A percentile compares a stretch with the other conserved stretches of the same genome.
phyloP scores from a whole-genome alignment of 148 eudicot genomes.

The Beta vulgaris region DNA sequence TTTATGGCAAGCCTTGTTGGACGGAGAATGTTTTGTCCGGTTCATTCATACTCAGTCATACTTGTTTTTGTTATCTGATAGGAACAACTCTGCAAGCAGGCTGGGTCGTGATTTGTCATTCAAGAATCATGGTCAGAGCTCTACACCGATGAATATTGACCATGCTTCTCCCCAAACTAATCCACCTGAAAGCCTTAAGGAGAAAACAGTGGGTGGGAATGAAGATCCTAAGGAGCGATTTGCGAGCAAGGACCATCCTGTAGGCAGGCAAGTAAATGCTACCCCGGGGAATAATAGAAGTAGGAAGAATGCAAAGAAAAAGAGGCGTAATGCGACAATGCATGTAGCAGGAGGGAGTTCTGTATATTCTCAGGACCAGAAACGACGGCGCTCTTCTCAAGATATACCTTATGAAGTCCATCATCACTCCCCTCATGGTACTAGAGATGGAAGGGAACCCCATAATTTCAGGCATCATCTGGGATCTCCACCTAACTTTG shows the following conservation, averaged over 20 bases:
- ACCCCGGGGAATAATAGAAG: neutral
- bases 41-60: neutral
- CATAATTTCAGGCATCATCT: neutral
- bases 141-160: conserved; percentile 16
- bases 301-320: conserved; percentile 28
- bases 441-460: conserved; percentile 13
- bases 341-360: conserved; percentile 3
- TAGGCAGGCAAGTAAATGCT: conserved; percentile 16
- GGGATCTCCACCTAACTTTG: neutral
- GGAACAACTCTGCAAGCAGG: conserved; percentile 9
- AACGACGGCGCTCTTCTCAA: conserved; percentile 19
- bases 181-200: conserved; percentile 20
- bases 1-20: neutral
- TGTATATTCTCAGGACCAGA: conserved; percentile 16
- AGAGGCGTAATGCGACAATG: conserved; percentile 25
- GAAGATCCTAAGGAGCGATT: conserved; percentile 27
- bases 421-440: conserved; percentile 26
- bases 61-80: neutral
- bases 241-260: conserved; percentile 17
- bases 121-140: conserved; percentile 18
- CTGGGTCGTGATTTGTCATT: conserved; percentile 8
- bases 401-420: conserved; percentile 12
- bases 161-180: conserved; percentile 17
- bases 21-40: neutral
- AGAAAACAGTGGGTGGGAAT: conserved; percentile 14